A percentile compares a stretch with the other conserved stretches of the same genome.
Conservation (phyloP, 2,329 filamentous ascomycete species). For the Xylariaceae sp. region DNA sequence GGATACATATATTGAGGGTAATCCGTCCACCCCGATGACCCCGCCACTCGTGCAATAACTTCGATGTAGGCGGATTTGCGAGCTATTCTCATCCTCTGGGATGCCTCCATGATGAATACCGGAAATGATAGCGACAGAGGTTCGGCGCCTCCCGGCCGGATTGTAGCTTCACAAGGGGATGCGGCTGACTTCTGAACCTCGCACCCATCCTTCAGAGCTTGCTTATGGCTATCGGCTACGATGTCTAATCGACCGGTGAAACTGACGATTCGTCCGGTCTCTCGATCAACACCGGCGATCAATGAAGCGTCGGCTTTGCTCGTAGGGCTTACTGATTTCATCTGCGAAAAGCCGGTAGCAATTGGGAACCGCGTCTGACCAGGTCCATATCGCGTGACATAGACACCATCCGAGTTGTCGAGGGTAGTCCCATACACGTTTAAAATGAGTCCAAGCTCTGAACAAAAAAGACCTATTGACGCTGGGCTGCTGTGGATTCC, state of each 20-base stretch:
- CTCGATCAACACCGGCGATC: background rate
- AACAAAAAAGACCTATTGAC: background rate
- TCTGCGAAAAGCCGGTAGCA: conserved; percentile 3
- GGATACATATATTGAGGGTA: conserved; percentile 16
- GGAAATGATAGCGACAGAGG: conserved; percentile 39
- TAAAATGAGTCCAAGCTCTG: conserved; percentile 30
- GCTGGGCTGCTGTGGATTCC: background rate
- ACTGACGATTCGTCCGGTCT: conserved; percentile 5
- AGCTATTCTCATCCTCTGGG: conserved; percentile 38
- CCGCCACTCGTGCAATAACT: conserved; percentile 34
- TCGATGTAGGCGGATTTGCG: conserved; percentile 44
- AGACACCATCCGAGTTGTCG: conserved; percentile 20
- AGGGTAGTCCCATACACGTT: conserved; percentile 34
- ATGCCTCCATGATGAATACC: conserved; percentile 34
- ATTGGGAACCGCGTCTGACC: conserved; percentile 10
- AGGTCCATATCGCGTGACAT: conserved; percentile 17
- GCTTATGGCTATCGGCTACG: background rate
- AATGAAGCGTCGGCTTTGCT: background rate
- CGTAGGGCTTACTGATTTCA: background rate
- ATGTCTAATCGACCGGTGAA: conserved; percentile 11
- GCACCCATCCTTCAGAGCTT: background rate
- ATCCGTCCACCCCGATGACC: conserved; percentile 18
- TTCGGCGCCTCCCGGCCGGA: conserved; percentile 35
- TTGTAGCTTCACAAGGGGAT: conserved; percentile 38
- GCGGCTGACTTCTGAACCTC: background rate